Evolutionary conservation across 306 rosid species (phyloP), one percentile per base, ranked within the genome.

Genomic region (Pterocarpus macrocarpus): DNA sequence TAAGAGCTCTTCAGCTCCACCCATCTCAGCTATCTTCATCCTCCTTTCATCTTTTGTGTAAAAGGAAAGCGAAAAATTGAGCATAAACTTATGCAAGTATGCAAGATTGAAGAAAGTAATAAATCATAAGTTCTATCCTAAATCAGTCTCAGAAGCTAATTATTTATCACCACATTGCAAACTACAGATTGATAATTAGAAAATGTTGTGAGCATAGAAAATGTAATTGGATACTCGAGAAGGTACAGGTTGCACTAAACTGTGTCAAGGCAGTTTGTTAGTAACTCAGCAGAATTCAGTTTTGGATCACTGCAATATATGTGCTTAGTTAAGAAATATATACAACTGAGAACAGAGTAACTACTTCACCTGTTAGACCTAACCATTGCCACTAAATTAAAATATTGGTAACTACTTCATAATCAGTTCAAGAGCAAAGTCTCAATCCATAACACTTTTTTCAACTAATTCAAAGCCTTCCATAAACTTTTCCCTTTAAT

Each of bases 1-100:
- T 67, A 93, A 38, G 75, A 95, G 97, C 85, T 79, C 90, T 77
- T 85, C 57, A 64, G 71, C 93, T 35, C 94, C 99, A 64, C 99
- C 97, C 36, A 90, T 78, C 87, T 95, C 97, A 75, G 88, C 88
- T 81, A 93, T 86, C 90, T 88, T 93, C 90, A 84, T 87, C 87
- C 97, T 90, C 78, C 89, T 89, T 73, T 90, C 94, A 82, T 93
- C 99, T 93, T 75, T 49, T 81, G 47, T 78, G 67, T 45, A 35
- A 71, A 82, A 56, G 78, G 78, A 67, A 53, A 63, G 43, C 12
- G 64, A 84, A 12, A 41, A 8, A 22, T 52, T 71, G 8, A 49
- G 36, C 78, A 73, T 44, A 52, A 71, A 78, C 53, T 33, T 32
- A 41, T 43, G 82, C 75, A 52, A 50, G 32, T 14, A 76, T 50